Evolutionary conservation across 2,329 filamentous ascomycete species (phyloP), one percentile per base, ranked within the genome.

Genomic region (Byssoonygena ceratinophila): DNA sequence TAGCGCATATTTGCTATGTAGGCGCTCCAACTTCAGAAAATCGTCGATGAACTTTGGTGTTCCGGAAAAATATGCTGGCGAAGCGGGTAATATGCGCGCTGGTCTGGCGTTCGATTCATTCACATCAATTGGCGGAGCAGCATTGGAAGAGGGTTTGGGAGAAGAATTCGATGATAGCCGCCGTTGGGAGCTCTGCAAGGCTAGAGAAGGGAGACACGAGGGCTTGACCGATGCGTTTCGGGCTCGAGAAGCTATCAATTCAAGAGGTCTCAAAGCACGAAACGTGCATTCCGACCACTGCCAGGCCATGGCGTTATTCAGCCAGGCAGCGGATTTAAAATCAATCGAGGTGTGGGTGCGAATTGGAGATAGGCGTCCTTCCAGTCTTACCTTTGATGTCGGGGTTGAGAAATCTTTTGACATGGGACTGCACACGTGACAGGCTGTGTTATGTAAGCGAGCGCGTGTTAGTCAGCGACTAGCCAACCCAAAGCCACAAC

Each of bases 21-120:
- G 77, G 9, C 78, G 76, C 61, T 87, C 80, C 45, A 98, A 76
- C 43, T 76, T 73, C 59, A 97, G 78, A 60, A 85, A 80, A 63
- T 86, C 80, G 71, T 98, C 92, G 70, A 84, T 92, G 75, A 95
- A 96, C 51, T 78, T 76, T 1, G 90, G 85, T 56, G 84, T 84
- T 49, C 84, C 84, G 49, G 88, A 90, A 74, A 97, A 98, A 72
- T 98, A 98, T n/a, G 91, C 92, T 2, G 87, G 83, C 32, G 90
- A 95, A 23, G 78, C 77, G 18, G 92, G 92, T 32, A 96, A 74
- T 20, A 94, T 75, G 59, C 92, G 87, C 50, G 86, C 82, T 58
- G 80, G 77, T 23, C 62, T 58, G 25, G 70, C 58, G 40, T 20
- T 54, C 55, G 62, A 61, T 31, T 59, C 47, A 18, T 27, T 32